phyloP scores from a whole-genome alignment of 176 grass and related monocot genomes.

The Cymbopogon citratus region DNA sequence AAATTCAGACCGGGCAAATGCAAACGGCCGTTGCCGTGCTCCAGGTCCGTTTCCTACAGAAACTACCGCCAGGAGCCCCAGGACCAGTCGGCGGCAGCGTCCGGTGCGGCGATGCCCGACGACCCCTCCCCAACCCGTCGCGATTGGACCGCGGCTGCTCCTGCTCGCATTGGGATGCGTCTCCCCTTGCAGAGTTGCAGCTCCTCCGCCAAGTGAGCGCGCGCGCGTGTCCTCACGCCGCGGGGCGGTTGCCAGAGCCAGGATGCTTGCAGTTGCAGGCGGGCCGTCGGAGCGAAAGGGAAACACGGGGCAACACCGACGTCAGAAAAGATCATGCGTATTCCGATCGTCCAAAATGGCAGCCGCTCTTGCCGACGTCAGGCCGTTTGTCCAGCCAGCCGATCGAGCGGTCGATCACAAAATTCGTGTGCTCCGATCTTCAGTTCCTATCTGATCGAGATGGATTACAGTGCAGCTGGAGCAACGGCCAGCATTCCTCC shows the following conservation, averaged over 20 bases:
- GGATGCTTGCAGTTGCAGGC: neutral
- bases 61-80: neutral
- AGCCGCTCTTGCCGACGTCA: neutral
- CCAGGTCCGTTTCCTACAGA: neutral
- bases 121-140: neutral
- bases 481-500: no score
- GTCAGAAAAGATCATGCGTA: conserved; percentile 32
- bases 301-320: neutral
- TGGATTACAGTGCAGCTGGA: no score
- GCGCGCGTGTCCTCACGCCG: neutral
- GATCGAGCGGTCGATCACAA: neutral
- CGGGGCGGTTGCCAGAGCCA: neutral
- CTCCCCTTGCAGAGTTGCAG: neutral
- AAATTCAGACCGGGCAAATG: neutral
- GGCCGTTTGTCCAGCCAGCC: neutral
- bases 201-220: neutral
- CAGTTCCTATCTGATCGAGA: neutral
- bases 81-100: neutral
- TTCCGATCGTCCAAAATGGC: neutral
- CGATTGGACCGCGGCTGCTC: neutral
- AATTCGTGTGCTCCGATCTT: neutral
- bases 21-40: neutral
- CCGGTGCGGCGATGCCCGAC: neutral
- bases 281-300: neutral
- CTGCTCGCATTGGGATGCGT: neutral